These are phyloP conservation scores for Pugionium dolabratum DNA, from an alignment of 345 rosid species.

Conservation along the genomic window DNA sequence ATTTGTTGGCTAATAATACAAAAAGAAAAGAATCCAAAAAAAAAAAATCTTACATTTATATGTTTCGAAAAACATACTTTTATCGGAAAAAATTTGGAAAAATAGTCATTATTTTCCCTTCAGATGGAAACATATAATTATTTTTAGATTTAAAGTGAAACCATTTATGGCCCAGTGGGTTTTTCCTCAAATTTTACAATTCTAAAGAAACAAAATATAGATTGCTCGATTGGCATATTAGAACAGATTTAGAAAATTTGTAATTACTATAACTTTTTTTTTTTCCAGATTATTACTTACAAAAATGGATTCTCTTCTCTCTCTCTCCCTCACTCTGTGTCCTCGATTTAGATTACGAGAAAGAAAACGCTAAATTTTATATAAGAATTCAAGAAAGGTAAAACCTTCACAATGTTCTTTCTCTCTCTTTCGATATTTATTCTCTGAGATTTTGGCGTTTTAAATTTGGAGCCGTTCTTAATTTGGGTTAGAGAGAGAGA, in stretches of 20 bases:
- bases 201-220: neutral
- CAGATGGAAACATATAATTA: neutral
- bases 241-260: conserved; percentile 10
- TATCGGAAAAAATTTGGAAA: too few species aligned
- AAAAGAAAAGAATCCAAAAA: conserved; percentile 12
- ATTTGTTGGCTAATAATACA: conserved; percentile 6
- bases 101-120: neutral
- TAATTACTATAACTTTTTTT: neutral
- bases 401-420: too few species aligned
- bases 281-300: neutral
- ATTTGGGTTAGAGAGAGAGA: too few species aligned
- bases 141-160: neutral
- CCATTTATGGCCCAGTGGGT: neutral
- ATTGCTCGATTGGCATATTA: conserved; percentile 2
- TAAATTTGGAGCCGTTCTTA: too few species aligned
- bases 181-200: neutral
- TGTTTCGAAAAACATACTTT: neutral
- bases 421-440: too few species aligned
- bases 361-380: conserved; percentile 10
- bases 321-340: neutral
- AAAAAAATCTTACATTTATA: neutral
- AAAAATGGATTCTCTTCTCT: conserved; percentile 10
- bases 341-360: neutral
- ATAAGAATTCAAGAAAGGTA: conserved; percentile 25
- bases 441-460: too few species aligned